phyloP scores from a whole-genome alignment of 768 basidiomycete genomes.

The Hirschioporus abietinus region DNA sequence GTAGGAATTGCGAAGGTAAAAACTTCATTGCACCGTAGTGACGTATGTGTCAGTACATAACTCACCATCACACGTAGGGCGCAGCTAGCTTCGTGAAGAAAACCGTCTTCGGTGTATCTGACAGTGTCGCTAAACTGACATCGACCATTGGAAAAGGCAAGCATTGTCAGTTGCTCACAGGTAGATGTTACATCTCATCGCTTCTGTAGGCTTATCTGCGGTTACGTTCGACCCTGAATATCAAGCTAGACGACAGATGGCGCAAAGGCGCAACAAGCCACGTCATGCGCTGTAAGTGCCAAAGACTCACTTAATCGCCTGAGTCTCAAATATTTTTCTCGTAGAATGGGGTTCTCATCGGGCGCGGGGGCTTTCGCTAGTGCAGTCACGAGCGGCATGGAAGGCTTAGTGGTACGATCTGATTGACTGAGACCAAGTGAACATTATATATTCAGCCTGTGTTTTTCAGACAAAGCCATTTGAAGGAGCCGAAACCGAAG shows the following conservation, averaged over 20 bases:
- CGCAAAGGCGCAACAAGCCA: slow-evolving; percentile 88
- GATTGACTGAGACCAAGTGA: slow-evolving; percentile 8
- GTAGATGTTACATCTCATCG: background rate
- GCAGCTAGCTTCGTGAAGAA: slow-evolving; percentile 99
- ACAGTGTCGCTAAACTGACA: slow-evolving; percentile 97
- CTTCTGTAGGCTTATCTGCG: slow-evolving; percentile 73
- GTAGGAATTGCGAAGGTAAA: slow-evolving; percentile 91
- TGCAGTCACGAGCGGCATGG: slow-evolving; percentile 92
- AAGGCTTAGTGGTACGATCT: slow-evolving; percentile 78
- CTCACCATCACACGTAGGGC: slow-evolving; percentile 48
- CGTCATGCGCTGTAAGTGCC: slow-evolving; percentile 82
- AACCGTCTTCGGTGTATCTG: slow-evolving; percentile 93
- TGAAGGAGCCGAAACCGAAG: slow-evolving; percentile 92
- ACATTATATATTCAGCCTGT: slow-evolving; percentile 4
- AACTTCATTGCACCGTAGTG: slow-evolving; percentile 5
- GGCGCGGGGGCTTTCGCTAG: slow-evolving; percentile 93
- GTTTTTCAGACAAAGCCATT: slow-evolving; percentile 66
- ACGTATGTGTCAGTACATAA: slow-evolving; percentile 2
- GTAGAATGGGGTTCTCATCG: slow-evolving; percentile 89
- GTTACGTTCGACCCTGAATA: slow-evolving; percentile 97
- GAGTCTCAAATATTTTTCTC: background rate
- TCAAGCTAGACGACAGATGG: slow-evolving; percentile 83
- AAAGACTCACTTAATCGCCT: background rate
- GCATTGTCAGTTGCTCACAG: background rate
- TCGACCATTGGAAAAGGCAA: slow-evolving; percentile 94